Base-by-base conservation (phyloP, 129 eudicot species). In the Arctium minus region DNA sequence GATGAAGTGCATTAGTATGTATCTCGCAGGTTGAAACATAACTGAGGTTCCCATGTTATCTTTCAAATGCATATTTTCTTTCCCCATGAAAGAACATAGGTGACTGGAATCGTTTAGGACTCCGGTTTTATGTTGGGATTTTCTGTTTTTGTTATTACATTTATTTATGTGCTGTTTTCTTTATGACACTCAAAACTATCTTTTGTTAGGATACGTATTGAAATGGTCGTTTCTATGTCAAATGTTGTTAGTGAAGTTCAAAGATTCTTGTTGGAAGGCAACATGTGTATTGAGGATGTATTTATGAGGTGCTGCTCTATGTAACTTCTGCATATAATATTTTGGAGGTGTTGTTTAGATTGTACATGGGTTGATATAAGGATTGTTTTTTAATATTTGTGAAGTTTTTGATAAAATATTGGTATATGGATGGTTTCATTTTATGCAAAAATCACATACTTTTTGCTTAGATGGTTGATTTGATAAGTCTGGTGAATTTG, bases 211-310 rank as follows among this genome's bases (percentile, higher is more conserved):
- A 87, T 92, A 74, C 96, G 90, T 62, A 87, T 92, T 80, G 97
- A 92, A 81, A 81, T 82, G 30, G 98, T 95, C 78, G 93, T 95
- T 78, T 80, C 77, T 80, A 88, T 89, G 87, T 95, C 98, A 72
- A 95, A 95, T 75, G 93, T 95, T 17, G 88, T 95, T 2, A 85
- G 67, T 72, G 98, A 92, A 86, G 93, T 93, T 79, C 94, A 95
- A 22, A 22, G 27, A 22, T 22, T 22, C 27, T 22, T 22, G 27
- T 22, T 22, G 27, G 27, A 22, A 22, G 27, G 27, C 27, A 22
- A 22, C 27, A 22, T 22, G 27, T 22, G 27, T 22, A 22, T 22
- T 22, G 27, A 22, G 27, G 27, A 22, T 22, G 27, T 22, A 22
- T 22, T 22, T 22, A 22, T 22, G 27, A 22, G 27, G 27, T 22